Evolutionary conservation across 2,329 filamentous ascomycete genomes (phyloP).

Genomic region (Colletotrichum incanum): DNA sequence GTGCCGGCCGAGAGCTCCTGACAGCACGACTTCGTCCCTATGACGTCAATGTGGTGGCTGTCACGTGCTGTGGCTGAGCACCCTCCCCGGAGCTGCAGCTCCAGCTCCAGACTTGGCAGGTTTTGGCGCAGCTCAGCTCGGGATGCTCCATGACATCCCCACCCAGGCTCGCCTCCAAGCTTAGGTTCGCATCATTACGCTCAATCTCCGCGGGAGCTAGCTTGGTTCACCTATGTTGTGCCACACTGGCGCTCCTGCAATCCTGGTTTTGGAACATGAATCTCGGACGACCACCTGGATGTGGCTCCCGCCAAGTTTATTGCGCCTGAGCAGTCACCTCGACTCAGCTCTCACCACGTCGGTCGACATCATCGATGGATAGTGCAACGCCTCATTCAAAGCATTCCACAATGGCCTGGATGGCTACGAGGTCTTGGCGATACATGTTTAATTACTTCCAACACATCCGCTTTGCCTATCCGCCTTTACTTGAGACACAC

Average conservation of each 20-base stretch:
- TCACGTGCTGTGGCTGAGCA: slow-evolving; percentile 30
- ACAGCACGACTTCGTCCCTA: not conserved
- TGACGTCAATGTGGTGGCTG: slow-evolving; percentile 30
- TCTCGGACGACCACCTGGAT: not conserved
- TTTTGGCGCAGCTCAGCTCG: slow-evolving; percentile 2
- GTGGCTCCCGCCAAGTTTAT: not conserved
- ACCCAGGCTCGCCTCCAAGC: slow-evolving; percentile 7
- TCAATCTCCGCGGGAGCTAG: slow-evolving; percentile 15
- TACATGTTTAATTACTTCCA: not conserved
- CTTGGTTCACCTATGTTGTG: not conserved
- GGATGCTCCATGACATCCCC: slow-evolving; percentile 12
- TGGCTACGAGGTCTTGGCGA: not conserved
- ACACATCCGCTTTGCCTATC: not conserved
- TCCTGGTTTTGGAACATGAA: not conserved
- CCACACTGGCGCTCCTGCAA: not conserved
- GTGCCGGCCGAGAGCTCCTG: not conserved
- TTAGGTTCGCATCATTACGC: slow-evolving; percentile 21
- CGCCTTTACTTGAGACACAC: fast-evolving
- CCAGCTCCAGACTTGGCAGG: slow-evolving; percentile 18
- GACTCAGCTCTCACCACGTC: not conserved
- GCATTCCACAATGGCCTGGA: not conserved
- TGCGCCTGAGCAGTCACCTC: not conserved
- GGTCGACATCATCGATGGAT: not conserved
- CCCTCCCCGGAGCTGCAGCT: not conserved
- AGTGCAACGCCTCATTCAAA: not conserved